phyloP scores from a whole-genome alignment of 345 rosid genomes.

The Cochlearia excelsa region DNA sequence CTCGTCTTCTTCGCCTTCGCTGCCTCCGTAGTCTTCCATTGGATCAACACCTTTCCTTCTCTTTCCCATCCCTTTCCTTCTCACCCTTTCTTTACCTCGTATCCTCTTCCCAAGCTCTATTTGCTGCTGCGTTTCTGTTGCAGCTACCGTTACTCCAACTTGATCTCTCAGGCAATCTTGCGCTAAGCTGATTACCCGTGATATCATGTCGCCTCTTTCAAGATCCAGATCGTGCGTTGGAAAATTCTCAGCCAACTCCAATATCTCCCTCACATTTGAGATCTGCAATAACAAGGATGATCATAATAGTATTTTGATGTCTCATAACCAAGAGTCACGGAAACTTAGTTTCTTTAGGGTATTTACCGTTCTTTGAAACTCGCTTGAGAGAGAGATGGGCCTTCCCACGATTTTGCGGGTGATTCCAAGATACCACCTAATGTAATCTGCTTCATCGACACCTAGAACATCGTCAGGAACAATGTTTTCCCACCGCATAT shows the following conservation, averaged over 20 bases:
- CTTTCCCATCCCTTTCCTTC: slow-evolving; percentile 70
- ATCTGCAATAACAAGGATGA: slow-evolving; percentile 44
- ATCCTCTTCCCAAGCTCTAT: slow-evolving; percentile 62
- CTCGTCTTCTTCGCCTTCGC: slow-evolving; percentile 62
- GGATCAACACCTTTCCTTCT: slow-evolving; percentile 60
- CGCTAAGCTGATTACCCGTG: slow-evolving; percentile 66
- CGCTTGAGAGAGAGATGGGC: slow-evolving; percentile 77
- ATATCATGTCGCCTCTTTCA: slow-evolving; percentile 59
- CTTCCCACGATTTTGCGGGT: slow-evolving; percentile 86
- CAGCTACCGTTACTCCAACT: slow-evolving; percentile 44
- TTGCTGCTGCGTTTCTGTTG: slow-evolving; percentile 39
- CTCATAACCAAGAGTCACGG: background rate
- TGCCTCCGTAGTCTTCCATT: slow-evolving; percentile 48
- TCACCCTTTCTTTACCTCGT: slow-evolving; percentile 77
- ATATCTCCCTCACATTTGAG: slow-evolving; percentile 75
- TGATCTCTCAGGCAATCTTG: slow-evolving; percentile 85
- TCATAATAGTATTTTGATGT: slow-evolving; percentile 3
- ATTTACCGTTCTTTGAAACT: slow-evolving; percentile 76
- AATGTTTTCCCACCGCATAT: slow-evolving; percentile 54
- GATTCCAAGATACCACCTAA: slow-evolving; percentile 70
- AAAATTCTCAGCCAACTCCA: slow-evolving; percentile 73
- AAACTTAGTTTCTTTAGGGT: slow-evolving; percentile 10
- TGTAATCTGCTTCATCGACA: slow-evolving; percentile 69
- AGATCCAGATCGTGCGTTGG: slow-evolving; percentile 61
- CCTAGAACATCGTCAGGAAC: slow-evolving; percentile 62